phyloP scores from a whole-genome alignment of 2,329 filamentous ascomycete species.

The Aureobasidium sp. region DNA sequence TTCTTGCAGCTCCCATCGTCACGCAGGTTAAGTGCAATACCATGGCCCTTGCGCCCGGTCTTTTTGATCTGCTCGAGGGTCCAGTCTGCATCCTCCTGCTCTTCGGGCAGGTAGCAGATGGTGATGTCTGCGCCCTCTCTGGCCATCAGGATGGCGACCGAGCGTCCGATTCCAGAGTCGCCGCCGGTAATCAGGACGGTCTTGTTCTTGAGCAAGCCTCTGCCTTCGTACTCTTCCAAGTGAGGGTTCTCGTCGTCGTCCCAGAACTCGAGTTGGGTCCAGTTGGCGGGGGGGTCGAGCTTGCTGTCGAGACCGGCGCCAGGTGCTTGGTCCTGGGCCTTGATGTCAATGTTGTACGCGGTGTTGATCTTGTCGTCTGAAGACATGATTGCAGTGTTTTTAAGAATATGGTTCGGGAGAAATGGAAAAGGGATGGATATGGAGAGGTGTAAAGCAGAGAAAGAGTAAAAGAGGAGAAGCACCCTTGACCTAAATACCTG shows the following conservation, averaged over 20 bases:
- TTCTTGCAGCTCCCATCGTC: slow-evolving; percentile 42
- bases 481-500: background rate
- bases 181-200: slow-evolving; percentile 20
- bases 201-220: slow-evolving; percentile 25
- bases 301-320: slow-evolving; percentile 23
- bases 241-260: slow-evolving; percentile 24
- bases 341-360: slow-evolving; percentile 21
- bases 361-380: slow-evolving; percentile 17
- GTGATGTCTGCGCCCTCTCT: slow-evolving; percentile 48
- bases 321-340: slow-evolving; percentile 23
- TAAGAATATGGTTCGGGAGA: background rate
- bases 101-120: slow-evolving; percentile 48
- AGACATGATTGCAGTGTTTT: slow-evolving; percentile 12
- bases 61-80: slow-evolving; percentile 45
- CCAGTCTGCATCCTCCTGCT: slow-evolving; percentile 47
- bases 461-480: background rate
- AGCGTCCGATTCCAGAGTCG: slow-evolving; percentile 38
- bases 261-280: slow-evolving; percentile 26
- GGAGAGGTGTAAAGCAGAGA: background rate
- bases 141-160: slow-evolving; percentile 47
- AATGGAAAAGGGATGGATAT: background rate
- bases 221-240: slow-evolving; percentile 24
- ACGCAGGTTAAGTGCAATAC: slow-evolving; percentile 42
- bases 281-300: slow-evolving; percentile 24
- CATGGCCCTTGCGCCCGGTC: slow-evolving; percentile 39